Evolutionary conservation across 2,329 filamentous ascomycete genomes (phyloP).

Genomic region (Periconia sp.): DNA sequence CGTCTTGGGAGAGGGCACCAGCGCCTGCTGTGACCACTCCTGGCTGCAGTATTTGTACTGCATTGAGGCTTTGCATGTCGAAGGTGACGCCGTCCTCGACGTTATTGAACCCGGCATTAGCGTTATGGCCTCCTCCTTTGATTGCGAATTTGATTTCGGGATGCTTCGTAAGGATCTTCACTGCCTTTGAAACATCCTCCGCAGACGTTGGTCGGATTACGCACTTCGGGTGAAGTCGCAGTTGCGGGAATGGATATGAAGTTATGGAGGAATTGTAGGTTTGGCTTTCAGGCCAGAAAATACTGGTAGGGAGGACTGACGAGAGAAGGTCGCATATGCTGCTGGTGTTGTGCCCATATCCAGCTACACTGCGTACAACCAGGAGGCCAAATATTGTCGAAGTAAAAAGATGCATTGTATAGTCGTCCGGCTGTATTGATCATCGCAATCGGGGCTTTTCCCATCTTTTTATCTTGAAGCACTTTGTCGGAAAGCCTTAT

Average conservation of each 20-base stretch:
- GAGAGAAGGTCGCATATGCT: conserved; percentile 15
- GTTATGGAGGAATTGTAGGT: conserved; percentile 25
- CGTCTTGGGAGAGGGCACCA: conserved; percentile 37
- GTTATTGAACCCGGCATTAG: conserved; percentile 29
- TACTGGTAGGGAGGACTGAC: conserved; percentile 13
- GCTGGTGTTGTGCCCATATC: not conserved
- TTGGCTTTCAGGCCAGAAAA: conserved; percentile 18
- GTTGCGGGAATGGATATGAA: conserved; percentile 25
- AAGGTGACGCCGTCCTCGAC: conserved; percentile 35
- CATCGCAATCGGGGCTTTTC: not conserved
- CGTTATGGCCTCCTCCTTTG: conserved; percentile 29
- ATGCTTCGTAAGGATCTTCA: conserved; percentile 27
- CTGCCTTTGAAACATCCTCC: conserved; percentile 23
- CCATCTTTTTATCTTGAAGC: not conserved
- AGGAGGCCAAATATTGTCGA: conserved; percentile 4
- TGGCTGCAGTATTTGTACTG: conserved; percentile 11
- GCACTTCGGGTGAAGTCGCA: conserved; percentile 25
- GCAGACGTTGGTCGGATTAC: conserved; percentile 25
- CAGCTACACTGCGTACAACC: not conserved
- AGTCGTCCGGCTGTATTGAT: not conserved
- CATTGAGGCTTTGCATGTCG: conserved; percentile 29
- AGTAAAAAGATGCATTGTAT: conserved; percentile 12
- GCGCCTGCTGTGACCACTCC: conserved; percentile 23
- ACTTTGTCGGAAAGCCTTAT: not conserved
- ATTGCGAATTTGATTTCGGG: conserved; percentile 24